phyloP scores from a whole-genome alignment of 2,329 filamentous ascomycete species.

The Pyricularia grisea region DNA sequence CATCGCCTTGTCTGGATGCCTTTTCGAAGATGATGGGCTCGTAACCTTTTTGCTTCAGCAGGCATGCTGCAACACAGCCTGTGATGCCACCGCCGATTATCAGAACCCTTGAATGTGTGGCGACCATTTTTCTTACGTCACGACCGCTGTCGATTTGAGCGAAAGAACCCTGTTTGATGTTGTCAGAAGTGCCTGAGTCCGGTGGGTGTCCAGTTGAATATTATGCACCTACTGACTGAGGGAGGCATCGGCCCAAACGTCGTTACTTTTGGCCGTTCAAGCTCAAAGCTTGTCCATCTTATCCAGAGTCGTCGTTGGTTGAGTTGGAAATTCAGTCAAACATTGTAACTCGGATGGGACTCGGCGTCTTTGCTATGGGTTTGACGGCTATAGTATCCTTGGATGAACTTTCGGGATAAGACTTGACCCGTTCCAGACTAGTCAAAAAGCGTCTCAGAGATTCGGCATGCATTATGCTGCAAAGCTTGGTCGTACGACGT shows the following conservation, averaged over 20 bases:
- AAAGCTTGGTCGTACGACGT: too few relatives aligned
- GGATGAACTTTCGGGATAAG: too few relatives aligned
- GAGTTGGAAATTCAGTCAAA: too few relatives aligned
- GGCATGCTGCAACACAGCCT: background rate
- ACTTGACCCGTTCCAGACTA: too few relatives aligned
- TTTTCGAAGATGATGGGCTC: conserved; percentile 4
- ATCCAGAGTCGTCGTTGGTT: background rate
- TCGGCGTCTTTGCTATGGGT: too few relatives aligned
- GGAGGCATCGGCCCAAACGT: background rate
- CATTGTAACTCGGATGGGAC: too few relatives aligned
- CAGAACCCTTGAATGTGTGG: background rate
- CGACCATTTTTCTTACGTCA: background rate
- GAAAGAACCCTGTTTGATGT: background rate
- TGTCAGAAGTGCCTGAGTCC: background rate
- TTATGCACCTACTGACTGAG: background rate
- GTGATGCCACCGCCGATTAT: conserved; percentile 2
- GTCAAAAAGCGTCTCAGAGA: too few relatives aligned
- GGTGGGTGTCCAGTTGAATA: background rate
- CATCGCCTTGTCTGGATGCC: background rate
- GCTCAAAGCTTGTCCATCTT: background rate
- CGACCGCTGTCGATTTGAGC: background rate
- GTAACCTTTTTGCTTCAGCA: conserved; percentile 2
- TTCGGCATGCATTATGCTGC: too few relatives aligned
- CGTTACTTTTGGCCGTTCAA: background rate
- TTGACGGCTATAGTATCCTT: too few relatives aligned